Percentiles rank a stretch among this genome's conserved stretches.
Evolutionary conservation across 768 basidiomycete genomes (phyloP).

Genomic region (Pulveroboletus sp.): DNA sequence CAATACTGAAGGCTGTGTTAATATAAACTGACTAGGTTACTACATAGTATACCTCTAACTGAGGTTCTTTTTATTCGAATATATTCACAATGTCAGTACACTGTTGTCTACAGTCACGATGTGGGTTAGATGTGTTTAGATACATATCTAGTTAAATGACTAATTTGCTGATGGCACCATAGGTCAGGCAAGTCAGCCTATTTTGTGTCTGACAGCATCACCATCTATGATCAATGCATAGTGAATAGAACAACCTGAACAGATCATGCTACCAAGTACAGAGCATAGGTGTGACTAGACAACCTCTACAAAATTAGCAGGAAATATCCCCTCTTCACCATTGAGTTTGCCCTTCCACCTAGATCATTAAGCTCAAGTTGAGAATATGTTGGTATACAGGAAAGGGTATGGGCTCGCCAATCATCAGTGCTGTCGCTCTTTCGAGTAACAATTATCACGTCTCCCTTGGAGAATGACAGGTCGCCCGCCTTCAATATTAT

Average conservation of each 20-base stretch:
- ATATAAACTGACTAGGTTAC: too few species aligned
- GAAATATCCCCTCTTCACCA: constrained; percentile 64
- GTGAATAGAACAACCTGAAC: constrained; percentile 1
- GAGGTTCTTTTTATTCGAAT: too few species aligned
- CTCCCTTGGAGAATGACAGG: constrained; percentile 70
- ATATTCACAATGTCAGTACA: too few species aligned
- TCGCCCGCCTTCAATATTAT: constrained; percentile 56
- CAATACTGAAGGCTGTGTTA: too few species aligned
- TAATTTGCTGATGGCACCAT: background rate
- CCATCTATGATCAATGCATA: too few species aligned
- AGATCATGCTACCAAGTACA: constrained; percentile 1
- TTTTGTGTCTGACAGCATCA: too few species aligned
- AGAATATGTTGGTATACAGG: background rate
- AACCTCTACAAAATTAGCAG: constrained; percentile 81
- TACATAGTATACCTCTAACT: too few species aligned
- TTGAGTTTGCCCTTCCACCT: constrained; percentile 79
- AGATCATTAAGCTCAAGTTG: background rate
- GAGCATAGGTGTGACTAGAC: constrained; percentile 23
- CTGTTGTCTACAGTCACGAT: too few species aligned
- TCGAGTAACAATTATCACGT: constrained; percentile 64
- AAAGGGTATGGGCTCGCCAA: constrained; percentile 45
- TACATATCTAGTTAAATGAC: too few species aligned
- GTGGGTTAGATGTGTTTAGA: too few species aligned
- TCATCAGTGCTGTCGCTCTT: constrained; percentile 71
- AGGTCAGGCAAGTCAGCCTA: too few species aligned